phyloP scores from a whole-genome alignment of 345 rosid genomes.

The Eucalyptus microcorys region DNA sequence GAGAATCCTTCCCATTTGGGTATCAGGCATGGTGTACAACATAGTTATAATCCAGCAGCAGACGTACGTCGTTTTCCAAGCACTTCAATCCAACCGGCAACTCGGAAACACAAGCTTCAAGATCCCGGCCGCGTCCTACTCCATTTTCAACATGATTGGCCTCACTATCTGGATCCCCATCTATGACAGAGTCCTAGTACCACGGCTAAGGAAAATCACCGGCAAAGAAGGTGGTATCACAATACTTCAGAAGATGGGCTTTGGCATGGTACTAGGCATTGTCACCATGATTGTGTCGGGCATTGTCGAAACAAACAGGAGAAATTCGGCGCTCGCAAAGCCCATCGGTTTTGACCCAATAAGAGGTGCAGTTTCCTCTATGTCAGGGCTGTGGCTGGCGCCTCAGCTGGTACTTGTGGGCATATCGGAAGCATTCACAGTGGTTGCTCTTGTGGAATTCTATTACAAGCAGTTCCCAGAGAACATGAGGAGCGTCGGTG shows the following conservation, averaged over 20 bases:
- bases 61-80: conserved; percentile 6
- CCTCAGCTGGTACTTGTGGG: conserved; percentile 44
- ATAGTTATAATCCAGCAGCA: not conserved
- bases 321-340: conserved; percentile 24
- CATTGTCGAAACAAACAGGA: conserved; percentile 26
- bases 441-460: conserved; percentile 19
- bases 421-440: conserved; percentile 26
- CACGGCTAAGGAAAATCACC: not conserved
- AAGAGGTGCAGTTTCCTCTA: conserved; percentile 34
- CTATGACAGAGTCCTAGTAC: conserved; percentile 11
- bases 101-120: not conserved
- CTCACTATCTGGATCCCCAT: conserved; percentile 15
- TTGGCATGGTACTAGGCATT: conserved; percentile 21
- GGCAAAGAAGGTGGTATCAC: conserved; percentile 17
- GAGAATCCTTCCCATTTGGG: not conserved
- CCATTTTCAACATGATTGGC: not conserved
- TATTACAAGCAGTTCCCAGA: conserved; percentile 50
- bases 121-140: conserved; percentile 9
- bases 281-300: conserved; percentile 32
- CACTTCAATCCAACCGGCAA: not conserved
- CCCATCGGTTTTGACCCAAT: conserved; percentile 31
- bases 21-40: not conserved
- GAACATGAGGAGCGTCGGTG: conserved; percentile 38
- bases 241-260: conserved; percentile 24
- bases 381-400: conserved; percentile 40